Evolutionary conservation across 331 rosid species (phyloP).

Genomic region (Quercus lobata): DNA sequence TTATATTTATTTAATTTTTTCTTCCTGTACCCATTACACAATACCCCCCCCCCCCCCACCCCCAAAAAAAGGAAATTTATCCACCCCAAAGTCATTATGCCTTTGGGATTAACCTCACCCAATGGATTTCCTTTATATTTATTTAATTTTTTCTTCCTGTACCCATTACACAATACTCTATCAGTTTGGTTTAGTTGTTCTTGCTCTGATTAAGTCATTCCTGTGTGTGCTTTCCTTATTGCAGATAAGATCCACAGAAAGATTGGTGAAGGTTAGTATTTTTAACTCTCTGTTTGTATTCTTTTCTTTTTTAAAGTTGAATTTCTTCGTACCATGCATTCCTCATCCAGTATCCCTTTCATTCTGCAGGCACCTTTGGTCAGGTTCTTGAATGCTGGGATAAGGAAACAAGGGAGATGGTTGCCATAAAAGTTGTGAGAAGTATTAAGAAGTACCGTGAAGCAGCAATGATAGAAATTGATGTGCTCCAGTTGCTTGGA

Average conservation of each 20-base stretch:
- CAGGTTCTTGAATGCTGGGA: constrained; percentile 32
- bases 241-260: constrained; percentile 26
- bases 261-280: constrained; percentile 24
- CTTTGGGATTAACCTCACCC: not conserved
- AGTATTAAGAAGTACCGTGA: constrained; percentile 24
- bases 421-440: constrained; percentile 25
- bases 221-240: not conserved
- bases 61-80: too few relatives aligned
- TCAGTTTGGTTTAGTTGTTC: not conserved
- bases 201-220: not conserved
- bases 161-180: not conserved
- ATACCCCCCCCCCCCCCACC: not conserved
- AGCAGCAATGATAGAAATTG: constrained; percentile 26
- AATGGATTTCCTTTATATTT: not conserved
- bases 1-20: not conserved
- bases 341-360: not conserved
- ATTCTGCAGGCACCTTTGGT: constrained; percentile 30
- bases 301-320: not conserved
- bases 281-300: not conserved
- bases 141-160: not conserved
- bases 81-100: not conserved
- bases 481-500: constrained; percentile 24
- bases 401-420: constrained; percentile 16
- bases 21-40: not conserved
- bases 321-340: constrained; percentile 6